Conservation (phyloP, 805 yeast genomes). For the Deakozyma indianensis region DNA sequence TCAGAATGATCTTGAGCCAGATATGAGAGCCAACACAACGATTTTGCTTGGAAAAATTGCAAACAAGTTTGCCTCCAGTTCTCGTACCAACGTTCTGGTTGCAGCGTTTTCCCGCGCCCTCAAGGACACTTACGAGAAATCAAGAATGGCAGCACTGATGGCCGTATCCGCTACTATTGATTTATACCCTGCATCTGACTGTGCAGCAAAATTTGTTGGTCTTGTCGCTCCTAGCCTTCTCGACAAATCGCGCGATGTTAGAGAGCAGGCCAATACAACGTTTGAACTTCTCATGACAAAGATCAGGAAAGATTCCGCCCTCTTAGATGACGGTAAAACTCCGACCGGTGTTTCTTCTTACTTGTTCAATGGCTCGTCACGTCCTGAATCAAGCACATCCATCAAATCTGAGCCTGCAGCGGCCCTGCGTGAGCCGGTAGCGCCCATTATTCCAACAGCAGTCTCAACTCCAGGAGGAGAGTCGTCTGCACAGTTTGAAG, state of each 20-base stretch:
- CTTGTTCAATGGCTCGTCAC: constrained; percentile 3
- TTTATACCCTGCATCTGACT: constrained; percentile 56
- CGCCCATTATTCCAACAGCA: background rate
- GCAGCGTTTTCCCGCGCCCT: constrained; percentile 80
- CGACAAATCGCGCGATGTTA: constrained; percentile 56
- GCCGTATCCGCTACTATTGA: constrained; percentile 56
- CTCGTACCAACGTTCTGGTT: constrained; percentile 58
- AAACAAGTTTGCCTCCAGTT: constrained; percentile 36
- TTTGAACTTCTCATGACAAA: constrained; percentile 47
- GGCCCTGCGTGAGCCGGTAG: constrained; percentile 3
- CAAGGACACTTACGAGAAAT: constrained; percentile 62
- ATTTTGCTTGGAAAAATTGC: constrained; percentile 56
- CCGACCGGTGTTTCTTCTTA: background rate
- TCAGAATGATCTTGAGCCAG: constrained; percentile 63
- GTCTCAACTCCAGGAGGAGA: background rate
- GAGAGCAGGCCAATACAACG: constrained; percentile 56
- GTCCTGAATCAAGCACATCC: constrained; percentile 4
- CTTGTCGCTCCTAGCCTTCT: constrained; percentile 73
- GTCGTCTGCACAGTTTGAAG: background rate
- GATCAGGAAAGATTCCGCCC: constrained; percentile 31
- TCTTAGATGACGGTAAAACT: constrained; percentile 15
- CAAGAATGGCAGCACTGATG: constrained; percentile 60
- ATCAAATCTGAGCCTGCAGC: constrained; percentile 7
- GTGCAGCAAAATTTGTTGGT: constrained; percentile 68
- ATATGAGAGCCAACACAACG: constrained; percentile 65